A percentile compares a stretch with the other conserved stretches of the same genome.
These are phyloP conservation scores for Naegleria fowleri DNA, from an alignment of 208 protist species.

Conservation along the genomic window DNA sequence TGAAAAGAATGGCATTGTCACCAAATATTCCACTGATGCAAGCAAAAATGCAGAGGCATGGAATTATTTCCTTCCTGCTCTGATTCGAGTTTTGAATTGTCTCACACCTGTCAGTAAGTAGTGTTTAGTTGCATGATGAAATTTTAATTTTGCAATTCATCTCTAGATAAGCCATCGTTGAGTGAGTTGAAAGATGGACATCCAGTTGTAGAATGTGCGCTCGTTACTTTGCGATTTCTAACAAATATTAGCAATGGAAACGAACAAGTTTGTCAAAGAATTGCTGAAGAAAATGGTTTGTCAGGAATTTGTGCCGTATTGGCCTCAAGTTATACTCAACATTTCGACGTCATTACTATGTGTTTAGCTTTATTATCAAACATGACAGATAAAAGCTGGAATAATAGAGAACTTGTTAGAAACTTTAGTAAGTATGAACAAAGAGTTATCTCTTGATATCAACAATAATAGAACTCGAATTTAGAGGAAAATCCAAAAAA, in stretches of 20 bases:
- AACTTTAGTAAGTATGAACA: constrained; percentile 8
- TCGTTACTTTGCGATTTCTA: background rate
- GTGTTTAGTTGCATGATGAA: background rate
- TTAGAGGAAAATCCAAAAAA: background rate
- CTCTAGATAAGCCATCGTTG: background rate
- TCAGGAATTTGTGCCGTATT: background rate
- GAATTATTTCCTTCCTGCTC: background rate
- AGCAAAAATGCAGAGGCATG: background rate
- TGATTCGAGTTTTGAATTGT: background rate
- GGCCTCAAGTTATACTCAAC: background rate
- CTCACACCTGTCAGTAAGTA: background rate
- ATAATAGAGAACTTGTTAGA: background rate
- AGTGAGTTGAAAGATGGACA: background rate
- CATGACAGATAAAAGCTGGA: background rate
- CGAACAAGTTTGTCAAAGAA: background rate
- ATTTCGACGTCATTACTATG: constrained; percentile 6
- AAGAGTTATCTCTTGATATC: too few species aligned
- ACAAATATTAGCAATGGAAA: background rate
- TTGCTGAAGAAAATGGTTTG: background rate
- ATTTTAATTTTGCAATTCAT: too few species aligned
- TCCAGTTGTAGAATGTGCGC: background rate
- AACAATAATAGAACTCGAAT: background rate
- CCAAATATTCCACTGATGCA: background rate
- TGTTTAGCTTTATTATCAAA: background rate
- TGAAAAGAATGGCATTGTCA: background rate